phyloP scores from a whole-genome alignment of 2,329 filamentous ascomycete species.

The Pseudocercospora vitis region DNA sequence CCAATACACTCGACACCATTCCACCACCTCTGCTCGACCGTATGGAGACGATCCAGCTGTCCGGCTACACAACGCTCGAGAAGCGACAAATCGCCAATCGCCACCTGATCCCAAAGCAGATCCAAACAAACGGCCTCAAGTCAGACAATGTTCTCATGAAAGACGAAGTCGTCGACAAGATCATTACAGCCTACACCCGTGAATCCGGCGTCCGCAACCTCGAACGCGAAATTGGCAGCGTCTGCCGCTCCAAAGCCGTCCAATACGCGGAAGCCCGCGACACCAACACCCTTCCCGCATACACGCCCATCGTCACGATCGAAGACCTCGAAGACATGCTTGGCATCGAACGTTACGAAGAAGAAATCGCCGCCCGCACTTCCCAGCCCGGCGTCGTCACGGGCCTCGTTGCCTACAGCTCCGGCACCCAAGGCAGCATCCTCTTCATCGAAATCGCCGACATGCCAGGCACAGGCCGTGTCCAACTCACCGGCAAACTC shows the following conservation, averaged over 20 bases:
- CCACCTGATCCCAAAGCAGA: conserved; percentile 95
- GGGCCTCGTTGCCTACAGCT: conserved; percentile 90
- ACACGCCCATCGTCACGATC: conserved; percentile 70
- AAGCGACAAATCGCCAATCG: conserved; percentile 92
- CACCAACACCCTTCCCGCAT: conserved; percentile 60
- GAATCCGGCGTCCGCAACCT: conserved; percentile 95
- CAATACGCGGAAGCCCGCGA: conserved; percentile 91
- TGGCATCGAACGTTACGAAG: conserved; percentile 89
- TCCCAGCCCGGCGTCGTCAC: conserved; percentile 87
- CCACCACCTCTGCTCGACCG: conserved; percentile 90
- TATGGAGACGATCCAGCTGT: conserved; percentile 93
- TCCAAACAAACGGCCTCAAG: conserved; percentile 81
- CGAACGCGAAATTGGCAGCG: conserved; percentile 90
- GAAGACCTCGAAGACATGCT: conserved; percentile 87
- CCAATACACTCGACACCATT: conserved; percentile 92
- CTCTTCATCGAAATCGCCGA: conserved; percentile 97
- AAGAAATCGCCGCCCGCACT: conserved; percentile 87
- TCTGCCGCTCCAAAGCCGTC: conserved; percentile 93
- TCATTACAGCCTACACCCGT: conserved; percentile 94
- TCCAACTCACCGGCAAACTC: conserved; percentile 94
- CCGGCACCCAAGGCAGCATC: conserved; percentile 90
- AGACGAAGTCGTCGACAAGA: conserved; percentile 85
- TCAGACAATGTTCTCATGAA: conserved; percentile 73
- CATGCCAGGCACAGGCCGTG: conserved; percentile 88
- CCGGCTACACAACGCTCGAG: conserved; percentile 94